Base-by-base conservation (phyloP, 371 early-diverging fungal genomes). In the Basidiobolus meristosporus region DNA sequence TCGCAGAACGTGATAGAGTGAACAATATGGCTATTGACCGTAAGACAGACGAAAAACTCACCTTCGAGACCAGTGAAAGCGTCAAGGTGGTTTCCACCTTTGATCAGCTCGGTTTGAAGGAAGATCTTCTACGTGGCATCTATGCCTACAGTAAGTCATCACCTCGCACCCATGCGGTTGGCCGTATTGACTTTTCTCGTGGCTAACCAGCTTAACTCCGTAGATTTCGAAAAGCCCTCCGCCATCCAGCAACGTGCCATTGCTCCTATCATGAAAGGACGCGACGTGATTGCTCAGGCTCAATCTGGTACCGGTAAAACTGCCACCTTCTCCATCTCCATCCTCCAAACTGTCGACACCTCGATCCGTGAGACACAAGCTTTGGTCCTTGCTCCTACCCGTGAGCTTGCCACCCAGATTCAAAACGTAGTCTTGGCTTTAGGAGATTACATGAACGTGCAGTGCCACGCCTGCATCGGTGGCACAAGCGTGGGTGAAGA, bases 301-400 rank as follows among this genome's bases (percentile, higher is more conserved):
- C 98, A 98, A 68, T 96, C 98, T 42, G 99, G 99, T 62, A 99
- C 99, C 50, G 99, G 99, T 68, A 99, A 99, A 73, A 99, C 99
- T 1, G 99, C 98, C 22, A 98, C 99, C 9, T 99, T 99, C 68
- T 86, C 92, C 26, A 97, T 99, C 53, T 90, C 92, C 19, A 80
- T 87, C 40, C 72, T 99, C 31, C 98, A 99, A 59, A 63, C 69
- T 35, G 78, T 99, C 42, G 91, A 97, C 59, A 73, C 77, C 35
- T 65, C 66, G 11, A 39, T 77, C 15, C 67, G 79, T 37, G 79
- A 84, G 54, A 84, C 88, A 20, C 99, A 99, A 65, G 98, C 96
- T 4, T 71, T 99, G 38, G 86, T 99, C 29, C 68, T 99, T 31
- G 88, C 92, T 29, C 96, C 93, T 7, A 99, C 99, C n/a, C 87